phyloP scores from a whole-genome alignment of 2,329 filamentous ascomycete genomes.

The Leptographium lundbergii region DNA sequence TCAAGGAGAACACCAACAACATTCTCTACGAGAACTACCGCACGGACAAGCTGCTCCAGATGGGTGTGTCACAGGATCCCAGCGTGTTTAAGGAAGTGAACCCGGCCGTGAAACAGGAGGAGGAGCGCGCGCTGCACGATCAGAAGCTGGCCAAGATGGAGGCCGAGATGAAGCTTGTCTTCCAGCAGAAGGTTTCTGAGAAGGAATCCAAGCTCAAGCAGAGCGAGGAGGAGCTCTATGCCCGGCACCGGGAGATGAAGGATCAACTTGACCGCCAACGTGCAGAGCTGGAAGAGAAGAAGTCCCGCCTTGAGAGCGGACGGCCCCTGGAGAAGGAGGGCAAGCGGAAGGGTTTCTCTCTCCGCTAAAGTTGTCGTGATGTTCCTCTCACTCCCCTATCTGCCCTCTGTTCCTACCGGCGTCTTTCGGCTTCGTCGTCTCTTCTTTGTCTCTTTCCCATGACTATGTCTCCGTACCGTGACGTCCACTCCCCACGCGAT shows the following conservation, averaged over 20 bases:
- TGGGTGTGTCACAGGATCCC: slow-evolving; percentile 97
- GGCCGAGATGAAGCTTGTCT: slow-evolving; percentile 99
- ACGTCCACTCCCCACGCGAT: slow-evolving; percentile 26
- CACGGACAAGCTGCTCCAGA: slow-evolving; percentile 95
- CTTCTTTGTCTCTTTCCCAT: slow-evolving; percentile 20
- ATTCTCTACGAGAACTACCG: slow-evolving; percentile 94
- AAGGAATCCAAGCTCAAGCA: slow-evolving; percentile 99
- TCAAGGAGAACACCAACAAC: slow-evolving; percentile 99
- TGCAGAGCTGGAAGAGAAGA: slow-evolving; percentile 96
- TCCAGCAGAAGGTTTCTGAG: slow-evolving; percentile 99
- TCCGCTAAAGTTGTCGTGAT: slow-evolving; percentile 52
- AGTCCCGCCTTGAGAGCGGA: slow-evolving; percentile 85
- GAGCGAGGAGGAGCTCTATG: slow-evolving; percentile 97
- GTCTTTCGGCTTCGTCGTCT: slow-evolving; percentile 10
- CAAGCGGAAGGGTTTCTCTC: slow-evolving; percentile 98
- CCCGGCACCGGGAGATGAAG: slow-evolving; percentile 98
- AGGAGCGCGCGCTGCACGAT: slow-evolving; percentile 95
- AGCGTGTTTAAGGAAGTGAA: slow-evolving; percentile 99
- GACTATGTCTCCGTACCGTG: slow-evolving; percentile 44
- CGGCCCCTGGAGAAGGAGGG: slow-evolving; percentile 93
- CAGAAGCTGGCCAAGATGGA: slow-evolving; percentile 99
- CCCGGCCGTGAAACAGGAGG: slow-evolving; percentile 98
- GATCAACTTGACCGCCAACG: slow-evolving; percentile 95
- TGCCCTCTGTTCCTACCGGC: background rate
- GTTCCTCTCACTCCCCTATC: background rate